These are phyloP conservation scores for Stentor coeruleus DNA, from an alignment of 73 alveolate genomes.

Conservation along the genomic window DNA sequence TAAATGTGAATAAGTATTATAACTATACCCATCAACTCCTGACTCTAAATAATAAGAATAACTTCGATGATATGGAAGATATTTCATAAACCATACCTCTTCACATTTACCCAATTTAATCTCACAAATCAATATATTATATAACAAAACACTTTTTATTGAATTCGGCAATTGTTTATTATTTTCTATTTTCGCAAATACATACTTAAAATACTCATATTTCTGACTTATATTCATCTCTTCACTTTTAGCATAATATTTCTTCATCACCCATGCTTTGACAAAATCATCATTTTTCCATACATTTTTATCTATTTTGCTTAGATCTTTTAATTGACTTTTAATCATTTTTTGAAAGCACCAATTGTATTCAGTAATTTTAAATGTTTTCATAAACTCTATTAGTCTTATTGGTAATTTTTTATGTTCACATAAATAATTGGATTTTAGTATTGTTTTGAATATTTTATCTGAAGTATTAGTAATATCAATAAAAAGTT, in stretches of 20 bases:
- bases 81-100: slow-evolving; percentile 40
- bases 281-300: neutral
- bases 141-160: slow-evolving; percentile 16
- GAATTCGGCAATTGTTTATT: slow-evolving; percentile 35
- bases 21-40: neutral
- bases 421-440: neutral
- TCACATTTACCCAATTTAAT: slow-evolving; percentile 39
- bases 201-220: neutral
- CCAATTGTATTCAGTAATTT: neutral
- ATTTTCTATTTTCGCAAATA: no score
- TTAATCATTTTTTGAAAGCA: neutral
- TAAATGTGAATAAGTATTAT: neutral
- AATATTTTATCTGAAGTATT: neutral
- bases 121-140: slow-evolving; percentile 38
- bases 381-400: neutral
- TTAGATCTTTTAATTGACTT: neutral
- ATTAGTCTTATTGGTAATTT: neutral
- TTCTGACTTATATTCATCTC: neutral
- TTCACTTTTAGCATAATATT: neutral
- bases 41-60: neutral
- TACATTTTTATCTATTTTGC: neutral
- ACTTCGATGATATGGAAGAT: slow-evolving; percentile 23
- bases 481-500: neutral
- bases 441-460: neutral
- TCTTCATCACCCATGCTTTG: neutral